A percentile compares a stretch with the other conserved stretches of the same genome.
phyloP scores from a whole-genome alignment of 352 stramenopile genomes.

The Phytophthora constricta region DNA sequence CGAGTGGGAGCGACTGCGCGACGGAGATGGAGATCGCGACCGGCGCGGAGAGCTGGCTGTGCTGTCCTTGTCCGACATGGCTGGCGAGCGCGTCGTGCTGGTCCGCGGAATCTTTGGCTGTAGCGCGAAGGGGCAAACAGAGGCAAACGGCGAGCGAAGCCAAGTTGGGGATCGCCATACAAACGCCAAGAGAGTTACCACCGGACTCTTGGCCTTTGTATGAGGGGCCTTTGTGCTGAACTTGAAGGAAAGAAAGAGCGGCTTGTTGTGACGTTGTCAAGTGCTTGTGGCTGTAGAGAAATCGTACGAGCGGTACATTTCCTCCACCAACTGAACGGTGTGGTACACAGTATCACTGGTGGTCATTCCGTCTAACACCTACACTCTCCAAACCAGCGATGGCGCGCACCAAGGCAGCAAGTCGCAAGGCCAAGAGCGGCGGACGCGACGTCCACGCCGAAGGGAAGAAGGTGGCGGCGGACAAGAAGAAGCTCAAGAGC shows the following conservation, averaged over 20 bases:
- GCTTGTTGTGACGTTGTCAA: conserved; percentile 24
- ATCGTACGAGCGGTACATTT: too few species aligned
- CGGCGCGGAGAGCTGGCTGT: conserved; percentile 35
- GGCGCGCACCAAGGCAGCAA: conserved; percentile 51
- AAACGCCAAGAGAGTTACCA: conserved; percentile 20
- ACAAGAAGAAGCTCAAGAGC: conserved; percentile 57
- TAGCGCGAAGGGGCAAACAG: background rate
- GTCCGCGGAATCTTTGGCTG: conserved; percentile 12
- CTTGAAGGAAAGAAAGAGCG: conserved; percentile 2
- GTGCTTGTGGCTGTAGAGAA: background rate
- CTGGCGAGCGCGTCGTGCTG: too few species aligned
- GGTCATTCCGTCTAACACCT: background rate
- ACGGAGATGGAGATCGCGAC: conserved; percentile 15
- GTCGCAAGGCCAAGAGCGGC: conserved; percentile 39
- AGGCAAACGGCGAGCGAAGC: too few species aligned
- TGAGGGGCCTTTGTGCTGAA: conserved; percentile 5
- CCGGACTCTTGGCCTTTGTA: too few species aligned
- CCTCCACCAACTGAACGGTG: too few species aligned
- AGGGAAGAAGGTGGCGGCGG: conserved; percentile 34
- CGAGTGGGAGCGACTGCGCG: conserved; percentile 32
- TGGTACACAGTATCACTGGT: too few species aligned
- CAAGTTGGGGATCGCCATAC: background rate
- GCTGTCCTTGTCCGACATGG: conserved; percentile 46
- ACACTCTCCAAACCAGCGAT: too few species aligned
- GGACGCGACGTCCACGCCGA: conserved; percentile 43